These are phyloP conservation scores for Craspedostauros australis DNA, from an alignment of 108 stramenopile genomes.

Conservation along the genomic window DNA sequence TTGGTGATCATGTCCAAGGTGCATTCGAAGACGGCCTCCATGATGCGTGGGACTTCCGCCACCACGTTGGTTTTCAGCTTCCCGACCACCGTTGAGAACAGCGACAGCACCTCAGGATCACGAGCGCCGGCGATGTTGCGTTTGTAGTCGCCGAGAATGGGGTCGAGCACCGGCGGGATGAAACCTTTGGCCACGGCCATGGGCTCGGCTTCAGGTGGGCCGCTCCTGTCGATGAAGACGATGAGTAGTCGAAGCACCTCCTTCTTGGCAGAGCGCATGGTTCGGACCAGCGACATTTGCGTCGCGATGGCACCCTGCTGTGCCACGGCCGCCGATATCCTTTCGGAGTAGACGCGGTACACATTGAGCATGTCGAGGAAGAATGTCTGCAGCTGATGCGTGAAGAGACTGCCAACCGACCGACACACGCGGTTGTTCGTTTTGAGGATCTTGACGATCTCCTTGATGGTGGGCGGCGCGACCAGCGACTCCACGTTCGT, in stretches of 20 bases:
- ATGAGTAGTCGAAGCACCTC: conserved; percentile 91
- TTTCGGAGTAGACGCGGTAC: conserved; percentile 94
- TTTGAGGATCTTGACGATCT: conserved; percentile 94
- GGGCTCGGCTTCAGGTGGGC: conserved; percentile 90
- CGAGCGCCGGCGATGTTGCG: conserved; percentile 90
- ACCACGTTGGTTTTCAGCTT: conserved; percentile 83
- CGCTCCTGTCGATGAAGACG: conserved; percentile 90
- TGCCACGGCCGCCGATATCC: conserved; percentile 86
- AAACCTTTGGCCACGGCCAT: conserved; percentile 85
- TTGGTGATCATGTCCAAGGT: conserved; percentile 98
- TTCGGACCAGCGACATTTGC: conserved; percentile 81
- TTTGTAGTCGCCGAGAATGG: conserved; percentile 93
- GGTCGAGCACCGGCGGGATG: conserved; percentile 94
- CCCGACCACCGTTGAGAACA: conserved; percentile 89
- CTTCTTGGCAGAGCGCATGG: conserved; percentile 95
- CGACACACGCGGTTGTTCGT: conserved; percentile 89
- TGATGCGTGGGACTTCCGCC: conserved; percentile 89
- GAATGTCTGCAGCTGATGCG: conserved; percentile 89
- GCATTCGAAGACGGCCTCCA: conserved; percentile 96
- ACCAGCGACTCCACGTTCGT: conserved; percentile 73
- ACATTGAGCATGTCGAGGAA: conserved; percentile 98
- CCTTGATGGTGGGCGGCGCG: conserved; percentile 84
- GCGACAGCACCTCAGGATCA: conserved; percentile 91
- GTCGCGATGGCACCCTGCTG: conserved; percentile 88
- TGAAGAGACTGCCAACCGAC: conserved; percentile 89